phyloP scores from a whole-genome alignment of 352 stramenopile genomes.

The Phytophthora melonis region DNA sequence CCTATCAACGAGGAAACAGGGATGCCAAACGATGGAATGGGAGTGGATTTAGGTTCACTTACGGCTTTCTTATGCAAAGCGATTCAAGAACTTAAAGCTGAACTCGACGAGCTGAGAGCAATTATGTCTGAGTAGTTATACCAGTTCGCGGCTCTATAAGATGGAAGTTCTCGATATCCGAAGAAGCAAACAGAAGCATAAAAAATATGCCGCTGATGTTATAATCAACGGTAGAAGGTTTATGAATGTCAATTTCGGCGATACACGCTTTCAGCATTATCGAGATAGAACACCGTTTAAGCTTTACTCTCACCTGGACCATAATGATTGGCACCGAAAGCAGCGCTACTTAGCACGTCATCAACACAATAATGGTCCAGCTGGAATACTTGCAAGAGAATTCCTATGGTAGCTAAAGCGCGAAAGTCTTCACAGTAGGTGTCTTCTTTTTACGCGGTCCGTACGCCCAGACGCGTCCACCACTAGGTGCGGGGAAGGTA shows the following conservation, averaged over 20 bases:
- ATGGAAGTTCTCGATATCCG: background rate
- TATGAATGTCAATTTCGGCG: slow-evolving; percentile 1
- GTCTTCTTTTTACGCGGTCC: background rate
- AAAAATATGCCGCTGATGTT: slow-evolving; percentile 1
- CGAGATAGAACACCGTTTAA: background rate
- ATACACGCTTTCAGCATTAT: slow-evolving; percentile 16
- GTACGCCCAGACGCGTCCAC: background rate
- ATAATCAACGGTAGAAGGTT: background rate
- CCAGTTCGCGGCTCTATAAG: too few relatives aligned
- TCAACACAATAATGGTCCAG: background rate
- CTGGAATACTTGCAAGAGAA: slow-evolving; percentile 1
- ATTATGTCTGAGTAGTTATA: background rate
- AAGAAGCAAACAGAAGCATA: background rate
- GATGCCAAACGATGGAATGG: too few relatives aligned
- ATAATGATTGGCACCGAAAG: background rate
- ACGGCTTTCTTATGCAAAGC: too few relatives aligned
- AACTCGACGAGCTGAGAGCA: background rate
- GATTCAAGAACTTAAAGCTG: background rate
- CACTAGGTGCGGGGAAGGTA: background rate
- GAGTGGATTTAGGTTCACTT: too few relatives aligned
- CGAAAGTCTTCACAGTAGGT: background rate
- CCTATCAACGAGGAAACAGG: too few relatives aligned
- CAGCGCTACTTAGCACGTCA: background rate
- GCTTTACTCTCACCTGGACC: slow-evolving; percentile 1
- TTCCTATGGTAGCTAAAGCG: slow-evolving; percentile 6